A percentile compares a stretch with the other conserved stretches of the same genome.
These are phyloP conservation scores for Aspergillus nanangensis DNA, from an alignment of 495 filamentous ascomycete genomes.

Conservation along the genomic window DNA sequence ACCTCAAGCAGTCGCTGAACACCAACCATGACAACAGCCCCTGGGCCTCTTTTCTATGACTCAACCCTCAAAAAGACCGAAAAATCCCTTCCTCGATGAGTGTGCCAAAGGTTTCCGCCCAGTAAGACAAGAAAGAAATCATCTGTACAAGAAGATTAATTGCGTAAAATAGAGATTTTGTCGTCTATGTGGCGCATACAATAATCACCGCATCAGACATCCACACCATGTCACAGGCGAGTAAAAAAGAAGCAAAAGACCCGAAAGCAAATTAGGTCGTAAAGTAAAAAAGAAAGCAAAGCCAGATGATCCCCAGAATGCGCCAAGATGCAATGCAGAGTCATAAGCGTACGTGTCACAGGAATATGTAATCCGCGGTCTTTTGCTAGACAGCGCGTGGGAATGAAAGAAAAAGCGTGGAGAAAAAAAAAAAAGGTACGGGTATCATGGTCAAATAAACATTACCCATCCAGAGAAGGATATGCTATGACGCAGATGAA, in stretches of 20 bases:
- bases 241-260: conserved; percentile 22
- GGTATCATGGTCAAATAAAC: conserved; percentile 30
- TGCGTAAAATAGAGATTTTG: conserved; percentile 17
- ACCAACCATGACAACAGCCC: conserved; percentile 9
- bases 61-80: conserved; percentile 11
- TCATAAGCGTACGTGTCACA: conserved; percentile 43
- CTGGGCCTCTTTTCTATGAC: conserved; percentile 9
- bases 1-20: neutral
- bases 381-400: conserved; percentile 15
- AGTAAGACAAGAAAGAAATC: conserved; percentile 19
- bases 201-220: conserved; percentile 23
- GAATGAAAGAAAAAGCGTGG: conserved; percentile 7
- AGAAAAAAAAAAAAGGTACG: conserved; percentile 12
- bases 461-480: conserved; percentile 16
- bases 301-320: conserved; percentile 31
- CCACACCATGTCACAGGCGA: conserved; percentile 23
- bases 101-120: conserved; percentile 12
- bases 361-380: conserved; percentile 20
- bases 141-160: conserved; percentile 44
- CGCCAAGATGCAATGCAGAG: conserved; percentile 47
- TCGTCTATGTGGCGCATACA: conserved; percentile 11
- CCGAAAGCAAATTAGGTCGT: conserved; percentile 14
- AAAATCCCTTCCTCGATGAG: conserved; percentile 13
- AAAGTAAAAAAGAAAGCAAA: conserved; percentile 19
- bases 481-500: conserved; percentile 17